A percentile compares a stretch with the other conserved stretches of the same genome.
phyloP scores from a whole-genome alignment of 306 rosid species.

The Lablab purpureus region DNA sequence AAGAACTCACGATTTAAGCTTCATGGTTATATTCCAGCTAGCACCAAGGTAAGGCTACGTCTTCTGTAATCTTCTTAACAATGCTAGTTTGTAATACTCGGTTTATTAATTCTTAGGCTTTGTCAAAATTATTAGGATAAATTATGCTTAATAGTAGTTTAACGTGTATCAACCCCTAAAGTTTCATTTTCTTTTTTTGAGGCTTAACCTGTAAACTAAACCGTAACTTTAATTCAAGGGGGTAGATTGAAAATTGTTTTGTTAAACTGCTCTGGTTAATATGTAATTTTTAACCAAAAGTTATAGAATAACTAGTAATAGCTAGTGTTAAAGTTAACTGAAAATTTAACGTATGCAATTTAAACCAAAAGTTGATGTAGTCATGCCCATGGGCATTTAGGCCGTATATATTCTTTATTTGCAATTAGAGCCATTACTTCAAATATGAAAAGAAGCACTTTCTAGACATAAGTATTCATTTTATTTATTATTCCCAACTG shows the following conservation, averaged over 20 bases:
- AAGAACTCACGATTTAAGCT: background rate
- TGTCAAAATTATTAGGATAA: background rate
- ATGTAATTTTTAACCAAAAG: no score
- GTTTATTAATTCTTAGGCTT: constrained; percentile 8
- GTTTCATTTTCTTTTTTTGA: background rate
- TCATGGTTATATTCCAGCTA: background rate
- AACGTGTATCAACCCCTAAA: background rate
- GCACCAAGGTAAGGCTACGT: background rate
- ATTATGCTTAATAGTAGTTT: background rate
- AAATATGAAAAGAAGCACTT: background rate
- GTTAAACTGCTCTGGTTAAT: background rate
- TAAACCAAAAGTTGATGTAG: constrained; percentile 5
- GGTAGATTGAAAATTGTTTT: background rate
- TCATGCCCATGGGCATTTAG: background rate
- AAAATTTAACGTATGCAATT: background rate
- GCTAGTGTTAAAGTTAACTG: background rate
- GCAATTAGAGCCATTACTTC: background rate
- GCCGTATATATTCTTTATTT: background rate
- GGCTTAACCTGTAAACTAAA: constrained; percentile 18
- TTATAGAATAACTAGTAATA: background rate
- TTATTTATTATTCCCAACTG: constrained; percentile 36
- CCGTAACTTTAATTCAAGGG: background rate
- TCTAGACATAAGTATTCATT: constrained; percentile 29
- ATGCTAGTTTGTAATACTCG: background rate
- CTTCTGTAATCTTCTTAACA: background rate